A percentile compares a stretch with the other conserved stretches of the same genome.
These are phyloP conservation scores for Eucalyptus grandis DNA, from an alignment of 345 rosid genomes.

Conservation along the genomic window DNA sequence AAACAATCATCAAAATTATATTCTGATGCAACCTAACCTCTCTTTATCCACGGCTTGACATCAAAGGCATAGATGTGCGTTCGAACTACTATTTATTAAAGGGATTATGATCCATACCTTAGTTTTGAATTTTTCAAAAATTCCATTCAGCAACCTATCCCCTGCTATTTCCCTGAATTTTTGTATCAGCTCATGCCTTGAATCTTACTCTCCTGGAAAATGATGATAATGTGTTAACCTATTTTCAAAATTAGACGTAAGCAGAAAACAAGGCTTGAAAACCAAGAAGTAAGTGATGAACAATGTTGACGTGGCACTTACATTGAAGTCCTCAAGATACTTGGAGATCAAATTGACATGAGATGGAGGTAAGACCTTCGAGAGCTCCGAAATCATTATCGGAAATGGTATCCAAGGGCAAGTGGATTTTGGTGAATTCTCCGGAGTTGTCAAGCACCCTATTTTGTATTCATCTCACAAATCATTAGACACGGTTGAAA, in stretches of 20 bases:
- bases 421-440: slow-evolving; percentile 16
- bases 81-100: not conserved
- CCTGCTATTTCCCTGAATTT: slow-evolving; percentile 53
- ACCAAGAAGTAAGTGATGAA: not conserved
- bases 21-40: not conserved
- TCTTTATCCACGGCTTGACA: not conserved
- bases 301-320: not conserved
- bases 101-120: slow-evolving; percentile 10
- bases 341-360: slow-evolving; percentile 32
- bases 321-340: slow-evolving; percentile 43
- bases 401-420: slow-evolving; percentile 90
- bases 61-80: not conserved
- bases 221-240: not conserved
- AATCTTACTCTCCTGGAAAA: slow-evolving; percentile 45
- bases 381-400: slow-evolving; percentile 43
- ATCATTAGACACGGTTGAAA: not conserved
- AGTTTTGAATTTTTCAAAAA: slow-evolving; percentile 44
- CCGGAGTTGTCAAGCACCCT: slow-evolving; percentile 14
- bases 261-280: not conserved
- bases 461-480: not conserved
- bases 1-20: not conserved
- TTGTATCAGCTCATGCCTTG: slow-evolving; percentile 48
- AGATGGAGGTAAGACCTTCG: slow-evolving; percentile 42
- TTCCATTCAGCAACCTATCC: slow-evolving; percentile 53
- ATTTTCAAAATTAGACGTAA: not conserved